Conservation (phyloP, 139 green algal genomes). For the Tetratostichococcus sp. region DNA sequence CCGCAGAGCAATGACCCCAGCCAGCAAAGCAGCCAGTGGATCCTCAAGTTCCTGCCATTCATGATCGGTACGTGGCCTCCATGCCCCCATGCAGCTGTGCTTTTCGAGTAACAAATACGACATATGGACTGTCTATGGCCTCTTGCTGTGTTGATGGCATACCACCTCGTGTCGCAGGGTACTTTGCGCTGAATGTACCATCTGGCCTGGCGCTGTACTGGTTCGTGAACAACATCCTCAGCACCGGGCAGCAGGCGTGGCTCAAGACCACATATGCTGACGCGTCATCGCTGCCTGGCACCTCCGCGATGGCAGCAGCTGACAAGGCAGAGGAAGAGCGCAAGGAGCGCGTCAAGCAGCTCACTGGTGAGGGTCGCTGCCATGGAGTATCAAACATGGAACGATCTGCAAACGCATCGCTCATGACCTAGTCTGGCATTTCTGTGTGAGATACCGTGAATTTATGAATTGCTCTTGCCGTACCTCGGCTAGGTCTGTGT, state of each 20-base stretch:
- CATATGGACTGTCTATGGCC: too few relatives aligned
- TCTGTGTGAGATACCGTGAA: too few relatives aligned
- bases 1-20: constrained; percentile 50
- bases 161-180: constrained; percentile 57
- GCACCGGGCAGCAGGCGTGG: constrained; percentile 75
- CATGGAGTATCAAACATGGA: too few relatives aligned
- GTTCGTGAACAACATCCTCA: constrained; percentile 97
- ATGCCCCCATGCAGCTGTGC: too few relatives aligned
- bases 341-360: constrained; percentile 26
- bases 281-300: not conserved
- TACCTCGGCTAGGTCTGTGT: too few relatives aligned
- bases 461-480: too few relatives aligned
- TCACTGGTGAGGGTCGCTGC: not conserved
- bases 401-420: too few relatives aligned
- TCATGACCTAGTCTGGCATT: not conserved
- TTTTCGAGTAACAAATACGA: too few relatives aligned
- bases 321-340: constrained; percentile 25
- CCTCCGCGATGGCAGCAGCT: constrained; percentile 20
- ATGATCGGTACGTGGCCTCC: constrained; percentile 75
- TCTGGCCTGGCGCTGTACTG: constrained; percentile 97
- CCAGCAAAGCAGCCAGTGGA: constrained; percentile 73
- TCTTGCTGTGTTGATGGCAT: not conserved
- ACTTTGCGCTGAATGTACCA: constrained; percentile 97
- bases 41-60: constrained; percentile 96
- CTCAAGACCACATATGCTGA: not conserved